Base-by-base conservation (phyloP, 75 land plant species). In the Cupressus sempervirens region DNA sequence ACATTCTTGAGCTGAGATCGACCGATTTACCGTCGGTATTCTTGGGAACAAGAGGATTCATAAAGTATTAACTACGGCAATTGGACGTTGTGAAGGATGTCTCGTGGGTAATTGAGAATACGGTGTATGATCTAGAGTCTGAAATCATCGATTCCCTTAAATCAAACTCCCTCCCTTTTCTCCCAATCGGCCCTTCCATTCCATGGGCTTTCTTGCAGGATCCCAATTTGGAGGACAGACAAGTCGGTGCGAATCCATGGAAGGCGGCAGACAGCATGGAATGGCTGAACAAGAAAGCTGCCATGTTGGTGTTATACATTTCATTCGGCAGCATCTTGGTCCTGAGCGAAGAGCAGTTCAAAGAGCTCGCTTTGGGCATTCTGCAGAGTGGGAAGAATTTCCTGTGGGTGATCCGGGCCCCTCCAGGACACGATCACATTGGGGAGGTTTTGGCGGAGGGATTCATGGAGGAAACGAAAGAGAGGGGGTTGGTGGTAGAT, bases 211-310 rank as follows among this genome's bases (percentile, higher is more conserved):
- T 77, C 43, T 48, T 77, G n/a, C 46, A 77, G 29, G 46, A 26
- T 1, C 80, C 2, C 1, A 77, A 77, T 23, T 3, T n/a, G 5
- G 46, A 77, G 8, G 80, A 77, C 46, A 26, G 9, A 3, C 26
- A 43, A 2, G 26, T 41, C 29, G 48, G 48, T 0, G 48, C 80
- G 1, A 43, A 77, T 41, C 80, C 80, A 0, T 77, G 80, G 80
- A 76, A 88, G 30, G 90, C 81, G 48, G 56, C 68, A 4, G 86
- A 85, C 41, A 36, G 86, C 8, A 54, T 30, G 83, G 76, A 35
- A 40, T 84, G 84, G 84, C 84, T 84, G 74, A 79, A 65, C 20
- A 82, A 77, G 45, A 40, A 54, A 46, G 46, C 74, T 26, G 40
- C 34, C 3, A 26, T 23, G 45, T 84, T 79, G 0, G 85, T 84